Base-by-base conservation (phyloP, 805 yeast genomes). In the Saccharomycodes ludwigii region DNA sequence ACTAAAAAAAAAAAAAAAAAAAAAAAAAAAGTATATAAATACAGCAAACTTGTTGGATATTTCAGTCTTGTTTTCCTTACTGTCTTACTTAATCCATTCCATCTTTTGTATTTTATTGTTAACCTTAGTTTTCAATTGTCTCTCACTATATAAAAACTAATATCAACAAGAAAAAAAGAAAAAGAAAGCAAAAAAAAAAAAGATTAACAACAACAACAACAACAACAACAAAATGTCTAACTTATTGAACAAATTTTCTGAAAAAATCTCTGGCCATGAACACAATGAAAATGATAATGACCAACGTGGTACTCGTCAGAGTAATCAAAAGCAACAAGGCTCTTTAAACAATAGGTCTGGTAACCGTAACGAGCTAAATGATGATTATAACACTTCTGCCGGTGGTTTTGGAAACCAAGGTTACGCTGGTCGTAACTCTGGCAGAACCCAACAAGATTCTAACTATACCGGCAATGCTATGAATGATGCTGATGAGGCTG, bases 241-340 rank as follows among this genome's bases (percentile, higher is more conserved):
- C 29, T 32, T 51, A 37, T 27, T 52, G 22, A 52, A 51, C 42
- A 52, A 52, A 30, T 37, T 53, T 14, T 35, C 51, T 18, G 58
- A 52, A 24, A 52, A 53, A 28, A 32, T 52, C 26, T 46, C 48
- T 26, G 47, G 50, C 24, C 41, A 43, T 30, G 43, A 43, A 25
- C 33, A 42, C 21, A 25, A 35, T 18, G 31, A 41, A 13, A 31
- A 39, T 18, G 32, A 30, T 11, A 28, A 28, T 21, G 34, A 36
- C 25, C 28, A 32, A 18, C 31, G 20, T n/a, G 38, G 40, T 2
- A 34, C 31, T 32, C 19, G 29, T 5, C 20, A 31, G 24, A 23
- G 20, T 14, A 27, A 34, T 14, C 38, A 37, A 30, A 13, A 18
- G 20, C 21, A 26, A 24, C 21, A 11, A 30, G 21, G 21, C 37